These are phyloP conservation scores for Leccinum longicurvipes DNA, from an alignment of 768 basidiomycete species.

Conservation along the genomic window DNA sequence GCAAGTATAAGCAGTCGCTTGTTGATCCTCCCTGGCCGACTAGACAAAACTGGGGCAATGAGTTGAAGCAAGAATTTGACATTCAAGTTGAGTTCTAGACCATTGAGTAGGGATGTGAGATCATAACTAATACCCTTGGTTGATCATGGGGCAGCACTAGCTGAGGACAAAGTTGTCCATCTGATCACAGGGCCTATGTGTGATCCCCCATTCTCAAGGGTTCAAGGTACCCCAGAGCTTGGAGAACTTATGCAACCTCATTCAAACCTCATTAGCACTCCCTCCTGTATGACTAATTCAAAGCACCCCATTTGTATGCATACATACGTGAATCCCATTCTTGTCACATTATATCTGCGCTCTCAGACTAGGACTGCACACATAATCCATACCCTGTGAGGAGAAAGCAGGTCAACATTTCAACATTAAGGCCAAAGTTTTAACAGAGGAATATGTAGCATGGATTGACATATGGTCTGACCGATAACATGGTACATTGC, in stretches of 20 bases:
- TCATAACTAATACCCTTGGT: constrained; percentile 6
- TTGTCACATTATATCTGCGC: constrained; percentile 9
- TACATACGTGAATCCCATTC: constrained; percentile 4
- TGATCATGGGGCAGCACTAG: constrained; percentile 3
- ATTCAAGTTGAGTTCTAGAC: constrained; percentile 24
- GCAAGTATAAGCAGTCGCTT: constrained; percentile 15
- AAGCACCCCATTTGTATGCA: constrained; percentile 16
- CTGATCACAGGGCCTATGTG: constrained; percentile 6
- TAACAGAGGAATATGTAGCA: too few species aligned
- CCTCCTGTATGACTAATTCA: constrained; percentile 10
- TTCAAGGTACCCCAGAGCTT: constrained; percentile 7
- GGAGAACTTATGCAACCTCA: constrained; percentile 14
- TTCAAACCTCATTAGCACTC: too few species aligned
- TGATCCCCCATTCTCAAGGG: constrained; percentile 17
- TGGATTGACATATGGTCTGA: too few species aligned
- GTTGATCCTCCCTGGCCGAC: constrained; percentile 18
- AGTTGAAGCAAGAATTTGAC: constrained; percentile 28
- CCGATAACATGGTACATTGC: too few species aligned
- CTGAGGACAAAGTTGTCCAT: background rate
- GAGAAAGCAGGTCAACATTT: too few species aligned
- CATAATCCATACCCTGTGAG: too few species aligned
- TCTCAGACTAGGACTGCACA: too few species aligned
- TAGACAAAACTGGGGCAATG: constrained; percentile 25
- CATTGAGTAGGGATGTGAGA: constrained; percentile 10
- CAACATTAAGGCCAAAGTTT: background rate